Evolutionary conservation across 2,329 filamentous ascomycete genomes (phyloP).

Genomic region (Fusarium drepaniforme): DNA sequence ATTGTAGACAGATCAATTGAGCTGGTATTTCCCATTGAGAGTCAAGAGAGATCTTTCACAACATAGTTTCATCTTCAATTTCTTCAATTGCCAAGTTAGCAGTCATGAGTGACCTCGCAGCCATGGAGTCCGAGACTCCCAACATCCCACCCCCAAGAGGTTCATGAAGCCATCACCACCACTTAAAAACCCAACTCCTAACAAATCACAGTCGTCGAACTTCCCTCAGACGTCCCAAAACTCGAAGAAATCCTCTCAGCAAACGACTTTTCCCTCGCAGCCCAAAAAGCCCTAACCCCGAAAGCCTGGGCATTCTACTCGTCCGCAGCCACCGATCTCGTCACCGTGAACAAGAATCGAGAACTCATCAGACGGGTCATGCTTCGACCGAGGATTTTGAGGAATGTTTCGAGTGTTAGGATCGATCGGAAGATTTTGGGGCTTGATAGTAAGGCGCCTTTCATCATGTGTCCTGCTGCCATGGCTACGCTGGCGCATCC

Average conservation of each 20-base stretch:
- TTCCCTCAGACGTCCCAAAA: constrained; percentile 28
- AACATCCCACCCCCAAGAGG: constrained; percentile 42
- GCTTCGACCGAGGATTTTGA: constrained; percentile 69
- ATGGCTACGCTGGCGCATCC: constrained; percentile 74
- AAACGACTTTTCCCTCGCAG: constrained; percentile 70
- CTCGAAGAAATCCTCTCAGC: constrained; percentile 44
- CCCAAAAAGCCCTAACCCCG: constrained; percentile 64
- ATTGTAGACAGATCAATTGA: background rate
- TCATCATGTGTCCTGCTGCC: constrained; percentile 74
- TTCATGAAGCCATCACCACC: constrained; percentile 2
- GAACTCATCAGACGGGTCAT: constrained; percentile 66
- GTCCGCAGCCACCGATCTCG: constrained; percentile 72
- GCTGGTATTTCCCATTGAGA: too few relatives aligned
- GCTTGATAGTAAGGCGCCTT: constrained; percentile 60
- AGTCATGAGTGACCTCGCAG: constrained; percentile 43
- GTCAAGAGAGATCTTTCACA: background rate
- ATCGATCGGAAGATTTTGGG: constrained; percentile 68
- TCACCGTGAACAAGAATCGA: constrained; percentile 68
- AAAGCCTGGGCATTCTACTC: constrained; percentile 80
- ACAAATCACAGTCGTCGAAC: constrained; percentile 23
- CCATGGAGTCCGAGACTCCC: constrained; percentile 44
- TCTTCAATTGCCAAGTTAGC: background rate
- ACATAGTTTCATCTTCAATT: background rate
- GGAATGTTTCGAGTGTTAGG: constrained; percentile 65
- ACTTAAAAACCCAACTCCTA: too few relatives aligned